These are phyloP conservation scores for Geotrichum aggregatum DNA, from an alignment of 1,139 yeast species.

Conservation along the genomic window DNA sequence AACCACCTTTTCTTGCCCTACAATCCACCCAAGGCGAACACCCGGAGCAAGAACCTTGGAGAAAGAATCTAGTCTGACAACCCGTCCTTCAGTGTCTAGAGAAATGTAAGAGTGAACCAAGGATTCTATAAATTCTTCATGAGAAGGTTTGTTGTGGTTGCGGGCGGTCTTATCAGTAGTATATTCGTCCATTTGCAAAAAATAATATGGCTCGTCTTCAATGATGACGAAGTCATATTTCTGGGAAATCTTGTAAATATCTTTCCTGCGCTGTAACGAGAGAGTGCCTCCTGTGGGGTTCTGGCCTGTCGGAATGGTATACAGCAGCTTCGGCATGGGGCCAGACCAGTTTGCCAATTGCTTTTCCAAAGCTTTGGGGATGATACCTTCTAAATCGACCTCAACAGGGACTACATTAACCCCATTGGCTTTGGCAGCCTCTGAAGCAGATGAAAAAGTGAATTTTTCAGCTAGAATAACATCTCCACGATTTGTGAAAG, in stretches of 20 bases:
- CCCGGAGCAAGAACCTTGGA: constrained; percentile 95
- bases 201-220: constrained; percentile 94
- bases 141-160: constrained; percentile 30
- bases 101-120: constrained; percentile 76
- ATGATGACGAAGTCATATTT: constrained; percentile 74
- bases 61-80: constrained; percentile 81
- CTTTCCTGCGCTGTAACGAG: constrained; percentile 64
- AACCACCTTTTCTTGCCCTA: constrained; percentile 62
- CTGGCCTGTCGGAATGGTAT: constrained; percentile 89
- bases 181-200: constrained; percentile 79
- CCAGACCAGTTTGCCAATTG: constrained; percentile 67
- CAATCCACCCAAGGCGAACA: constrained; percentile 83
- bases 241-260: constrained; percentile 65
- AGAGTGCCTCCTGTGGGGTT: constrained; percentile 90
- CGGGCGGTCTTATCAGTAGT: constrained; percentile 42
- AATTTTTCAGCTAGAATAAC: constrained; percentile 75
- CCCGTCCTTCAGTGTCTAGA: constrained; percentile 84
- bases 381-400: constrained; percentile 74
- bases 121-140: constrained; percentile 55
- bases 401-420: constrained; percentile 65
- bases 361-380: constrained; percentile 66
- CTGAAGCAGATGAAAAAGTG: constrained; percentile 79
- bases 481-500: constrained; percentile 76
- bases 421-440: constrained; percentile 73
- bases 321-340: constrained; percentile 71